These are phyloP conservation scores for Nannochloris sp. DNA, from an alignment of 139 green algal genomes.

Conservation along the genomic window DNA sequence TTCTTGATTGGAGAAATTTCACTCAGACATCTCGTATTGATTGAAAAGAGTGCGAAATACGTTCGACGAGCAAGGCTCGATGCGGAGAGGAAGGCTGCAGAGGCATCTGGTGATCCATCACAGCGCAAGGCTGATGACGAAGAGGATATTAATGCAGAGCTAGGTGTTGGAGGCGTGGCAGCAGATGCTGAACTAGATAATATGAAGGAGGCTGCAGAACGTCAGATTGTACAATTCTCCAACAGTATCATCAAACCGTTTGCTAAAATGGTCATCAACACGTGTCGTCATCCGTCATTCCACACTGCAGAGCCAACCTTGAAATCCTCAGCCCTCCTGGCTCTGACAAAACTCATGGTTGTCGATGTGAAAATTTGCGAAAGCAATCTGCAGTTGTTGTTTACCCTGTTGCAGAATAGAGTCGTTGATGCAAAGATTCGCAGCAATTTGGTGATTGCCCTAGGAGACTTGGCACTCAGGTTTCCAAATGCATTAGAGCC, in stretches of 20 bases:
- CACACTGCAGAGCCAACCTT: conserved; percentile 37
- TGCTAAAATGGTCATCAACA: conserved; percentile 19
- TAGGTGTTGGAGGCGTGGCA: conserved; percentile 48
- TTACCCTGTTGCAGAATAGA: conserved; percentile 53
- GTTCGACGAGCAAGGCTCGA: conserved; percentile 40
- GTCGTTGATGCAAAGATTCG: conserved; percentile 40
- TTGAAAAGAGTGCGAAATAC: conserved; percentile 49
- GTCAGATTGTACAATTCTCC: conserved; percentile 45
- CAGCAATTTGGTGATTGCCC: conserved; percentile 71
- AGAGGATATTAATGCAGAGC: conserved; percentile 58
- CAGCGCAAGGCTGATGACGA: conserved; percentile 10
- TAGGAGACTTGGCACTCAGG: conserved; percentile 82
- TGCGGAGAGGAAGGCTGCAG: conserved; percentile 37
- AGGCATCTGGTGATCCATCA: conserved; percentile 19
- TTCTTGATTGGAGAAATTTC: conserved; percentile 72
- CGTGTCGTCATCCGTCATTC: conserved; percentile 40
- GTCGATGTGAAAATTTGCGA: conserved; percentile 73
- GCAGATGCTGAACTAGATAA: conserved; percentile 64
- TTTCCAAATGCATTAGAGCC: conserved; percentile 91
- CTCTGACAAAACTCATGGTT: conserved; percentile 85
- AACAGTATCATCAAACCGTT: conserved; percentile 48
- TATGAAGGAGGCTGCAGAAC: conserved; percentile 48
- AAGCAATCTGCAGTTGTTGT: conserved; percentile 62
- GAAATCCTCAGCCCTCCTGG: conserved; percentile 59
- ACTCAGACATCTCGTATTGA: conserved; percentile 67